Evolutionary conservation across 2,329 filamentous ascomycete species (phyloP).

Genomic region (Colletotrichum eremochloae): DNA sequence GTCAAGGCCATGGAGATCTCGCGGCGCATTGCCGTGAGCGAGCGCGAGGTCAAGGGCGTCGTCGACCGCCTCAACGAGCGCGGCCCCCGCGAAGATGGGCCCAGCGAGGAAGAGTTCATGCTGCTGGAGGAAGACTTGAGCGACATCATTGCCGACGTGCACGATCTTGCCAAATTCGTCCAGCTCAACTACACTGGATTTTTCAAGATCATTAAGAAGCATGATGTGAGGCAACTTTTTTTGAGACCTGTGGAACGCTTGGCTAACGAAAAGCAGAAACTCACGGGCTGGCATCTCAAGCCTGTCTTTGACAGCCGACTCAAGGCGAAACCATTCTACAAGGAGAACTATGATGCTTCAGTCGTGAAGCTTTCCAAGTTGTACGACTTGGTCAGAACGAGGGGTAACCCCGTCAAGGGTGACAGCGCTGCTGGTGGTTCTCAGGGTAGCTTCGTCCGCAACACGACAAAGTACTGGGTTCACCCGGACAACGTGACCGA

Average conservation of each 20-base stretch:
- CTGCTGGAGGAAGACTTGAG: conserved; percentile 94
- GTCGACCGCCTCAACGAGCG: conserved; percentile 79
- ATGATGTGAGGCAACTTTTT: conserved; percentile 76
- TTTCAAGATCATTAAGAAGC: conserved; percentile 99
- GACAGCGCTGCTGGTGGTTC: conserved; percentile 91
- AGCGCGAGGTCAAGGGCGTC: conserved; percentile 91
- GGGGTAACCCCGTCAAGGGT: conserved; percentile 91
- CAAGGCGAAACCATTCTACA: conserved; percentile 98
- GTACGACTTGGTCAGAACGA: conserved; percentile 93
- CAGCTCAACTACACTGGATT: conserved; percentile 99
- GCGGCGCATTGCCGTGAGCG: conserved; percentile 86
- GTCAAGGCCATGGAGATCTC: conserved; percentile 97
- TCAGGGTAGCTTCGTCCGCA: conserved; percentile 95
- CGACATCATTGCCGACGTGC: conserved; percentile 98
- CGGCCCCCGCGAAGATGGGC: conserved; percentile 68
- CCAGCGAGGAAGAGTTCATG: conserved; percentile 93
- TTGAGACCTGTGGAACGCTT: not conserved
- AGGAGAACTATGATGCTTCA: conserved; percentile 97
- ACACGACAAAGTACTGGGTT: conserved; percentile 99
- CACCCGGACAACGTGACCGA: conserved; percentile 99
- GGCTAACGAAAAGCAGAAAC: conserved; percentile 72
- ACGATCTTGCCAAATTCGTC: conserved; percentile 97
- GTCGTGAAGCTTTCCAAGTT: conserved; percentile 95
- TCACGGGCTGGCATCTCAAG: conserved; percentile 91
- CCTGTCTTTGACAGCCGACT: conserved; percentile 96